Evolutionary conservation across 2,329 filamentous ascomycete species (phyloP).

Genomic region (Colletotrichum limetticola): DNA sequence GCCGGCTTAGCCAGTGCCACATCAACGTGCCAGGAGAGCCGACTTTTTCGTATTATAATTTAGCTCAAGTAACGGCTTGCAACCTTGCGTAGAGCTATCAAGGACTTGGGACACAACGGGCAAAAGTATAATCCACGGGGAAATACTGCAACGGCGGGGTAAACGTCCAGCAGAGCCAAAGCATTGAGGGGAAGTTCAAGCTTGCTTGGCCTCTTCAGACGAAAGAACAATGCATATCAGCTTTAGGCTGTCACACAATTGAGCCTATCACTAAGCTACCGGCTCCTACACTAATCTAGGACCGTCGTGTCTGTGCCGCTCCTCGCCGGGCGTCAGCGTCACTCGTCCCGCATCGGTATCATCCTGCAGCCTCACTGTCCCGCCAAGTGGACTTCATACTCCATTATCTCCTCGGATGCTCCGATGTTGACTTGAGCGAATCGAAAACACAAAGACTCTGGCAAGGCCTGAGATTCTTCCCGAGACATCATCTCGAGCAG

Average conservation of each 20-base stretch:
- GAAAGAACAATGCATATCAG: slow-evolving; percentile 12
- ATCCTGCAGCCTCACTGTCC: slow-evolving; percentile 19
- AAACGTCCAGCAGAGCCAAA: neutral
- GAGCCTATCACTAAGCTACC: slow-evolving; percentile 9
- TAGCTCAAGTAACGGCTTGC: neutral
- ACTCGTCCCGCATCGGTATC: slow-evolving; percentile 6
- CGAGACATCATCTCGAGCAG: neutral
- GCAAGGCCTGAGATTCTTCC: neutral
- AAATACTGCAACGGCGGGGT: neutral
- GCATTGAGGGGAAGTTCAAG: slow-evolving; percentile 7
- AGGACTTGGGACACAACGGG: neutral
- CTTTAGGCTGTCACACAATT: slow-evolving; percentile 25
- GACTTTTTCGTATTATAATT: neutral
- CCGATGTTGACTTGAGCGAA: neutral
- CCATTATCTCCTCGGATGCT: neutral
- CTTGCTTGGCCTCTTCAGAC: slow-evolving; percentile 1
- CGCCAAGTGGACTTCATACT: slow-evolving; percentile 9
- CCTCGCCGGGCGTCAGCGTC: slow-evolving; percentile 18
- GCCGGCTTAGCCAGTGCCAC: neutral
- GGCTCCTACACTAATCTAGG: slow-evolving; percentile 10
- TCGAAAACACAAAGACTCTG: neutral
- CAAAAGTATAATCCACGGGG: neutral
- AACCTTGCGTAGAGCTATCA: neutral
- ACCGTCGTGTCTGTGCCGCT: slow-evolving; percentile 25
- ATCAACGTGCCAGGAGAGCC: neutral